phyloP scores from a whole-genome alignment of 2,329 filamentous ascomycete species.

The Trichophyton mentagrophytes region DNA sequence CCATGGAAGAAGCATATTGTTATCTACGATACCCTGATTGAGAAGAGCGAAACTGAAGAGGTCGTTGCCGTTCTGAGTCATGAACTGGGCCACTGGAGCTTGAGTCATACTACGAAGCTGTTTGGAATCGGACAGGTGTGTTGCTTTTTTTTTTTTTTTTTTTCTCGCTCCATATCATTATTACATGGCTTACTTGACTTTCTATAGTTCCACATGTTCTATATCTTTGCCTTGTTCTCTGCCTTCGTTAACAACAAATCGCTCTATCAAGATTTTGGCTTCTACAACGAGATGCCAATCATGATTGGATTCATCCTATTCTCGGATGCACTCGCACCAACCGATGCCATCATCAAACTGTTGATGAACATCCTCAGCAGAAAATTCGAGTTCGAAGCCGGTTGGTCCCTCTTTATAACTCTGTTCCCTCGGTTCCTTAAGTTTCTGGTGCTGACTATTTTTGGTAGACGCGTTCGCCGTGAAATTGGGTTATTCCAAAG shows the following conservation, averaged over 20 bases:
- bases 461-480: slow-evolving; percentile 66
- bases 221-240: slow-evolving; percentile 91
- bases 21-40: slow-evolving; percentile 93
- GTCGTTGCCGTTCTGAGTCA: slow-evolving; percentile 91
- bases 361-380: slow-evolving; percentile 92
- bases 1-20: slow-evolving; percentile 99
- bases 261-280: slow-evolving; percentile 83
- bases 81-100: slow-evolving; percentile 92
- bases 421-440: background rate
- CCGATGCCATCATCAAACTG: slow-evolving; percentile 89
- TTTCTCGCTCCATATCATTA: background rate
- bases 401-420: slow-evolving; percentile 28
- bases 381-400: slow-evolving; percentile 91
- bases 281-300: slow-evolving; percentile 68
- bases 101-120: slow-evolving; percentile 85
- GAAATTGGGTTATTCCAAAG: slow-evolving; percentile 65
- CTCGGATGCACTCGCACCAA: slow-evolving; percentile 87
- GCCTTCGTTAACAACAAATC: slow-evolving; percentile 94
- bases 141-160: background rate
- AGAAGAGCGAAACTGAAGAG: slow-evolving; percentile 84
- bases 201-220: slow-evolving; percentile 74
- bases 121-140: slow-evolving; percentile 72
- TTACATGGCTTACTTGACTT: background rate
- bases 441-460: slow-evolving; percentile 14
- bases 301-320: slow-evolving; percentile 97